Base-by-base conservation (phyloP, 164 flowering plant genomes). In the Umbellularia californica region DNA sequence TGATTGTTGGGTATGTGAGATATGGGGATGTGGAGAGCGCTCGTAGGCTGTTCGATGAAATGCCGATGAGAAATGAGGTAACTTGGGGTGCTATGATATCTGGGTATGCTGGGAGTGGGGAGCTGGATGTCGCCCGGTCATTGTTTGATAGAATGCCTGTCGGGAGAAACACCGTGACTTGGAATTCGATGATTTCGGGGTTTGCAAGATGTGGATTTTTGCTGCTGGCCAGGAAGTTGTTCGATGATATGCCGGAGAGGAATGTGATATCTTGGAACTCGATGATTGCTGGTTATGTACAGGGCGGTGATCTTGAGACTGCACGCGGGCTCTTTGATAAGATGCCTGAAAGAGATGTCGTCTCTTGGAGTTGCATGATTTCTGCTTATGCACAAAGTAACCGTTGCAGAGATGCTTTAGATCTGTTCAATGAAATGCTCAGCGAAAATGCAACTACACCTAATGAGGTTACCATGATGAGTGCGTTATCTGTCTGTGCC, bases 11-110 rank as follows among this genome's bases (percentile, higher is more conserved):
- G 33, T 80, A 76, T 47, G 77, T 73, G 52, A 80, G 82, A 71
- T 78, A 64, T 20, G 84, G 83, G 35, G 75, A 70, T 20, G 27
- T 82, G 52, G 77, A 70, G 50, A 5, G 68, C n/a, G 84, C 83
- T 1, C 81, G 82, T 13, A 11, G 50, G 15, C 20, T 80, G 17
- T 84, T 84, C n/a, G 82, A 84, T 77, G 70, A 68, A 60, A 84
- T 84, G 83, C 77, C 78, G 1, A 77, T 72, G 12, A 77, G 77
- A 69, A 81, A 84, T 28, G 82, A 77, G 33, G 58, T 84, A 52
- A 72, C 83, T 50, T 84, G 87, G 84, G 82, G 78, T 17, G 58
- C 82, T 20, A 80, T 82, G 74, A 75, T 84, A 27, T 70, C 82
- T 17, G 87, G 84, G 60, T 82, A 84, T 68, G 75, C 72, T 11